Evolutionary conservation across 2,329 filamentous ascomycete genomes (phyloP), one percentile per base, ranked within the genome.

Genomic region (Aschersonia sp.): DNA sequence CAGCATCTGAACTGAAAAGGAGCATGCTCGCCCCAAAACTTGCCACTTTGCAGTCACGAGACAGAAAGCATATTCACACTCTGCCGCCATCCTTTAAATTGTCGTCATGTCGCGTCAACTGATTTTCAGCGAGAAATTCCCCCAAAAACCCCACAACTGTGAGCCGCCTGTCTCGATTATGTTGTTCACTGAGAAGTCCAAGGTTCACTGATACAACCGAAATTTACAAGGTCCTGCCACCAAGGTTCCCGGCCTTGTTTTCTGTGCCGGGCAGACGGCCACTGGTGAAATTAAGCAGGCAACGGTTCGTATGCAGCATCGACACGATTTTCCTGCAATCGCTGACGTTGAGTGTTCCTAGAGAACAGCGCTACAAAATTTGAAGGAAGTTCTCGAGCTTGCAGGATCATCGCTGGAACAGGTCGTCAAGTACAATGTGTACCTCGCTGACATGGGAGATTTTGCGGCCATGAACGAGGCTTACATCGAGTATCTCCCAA

Each of bases 361-460:
- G 52, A 50, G 53, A 11, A 51, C 46, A 2, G 53, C 51, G 5
- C 47, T 55, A 9, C 53, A 55, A 35, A 85, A 85, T 61, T 72
- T 87, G 56, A 69, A 73, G 50, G 78, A 78, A n/a, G 80, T 87
- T 46, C 70, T 87, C 12, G 73, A 78, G 50, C 82, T 78, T 44
- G 79, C 81, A 1, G 81, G 81, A 4, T 79, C 75, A 29, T 70
- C 68, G 33, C 69, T 87, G 31, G 64, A 70, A 46, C 76, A 77
- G 57, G 77, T 85, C 12, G 78, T 86, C 56, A 85, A 85, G 68
- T 78, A 82, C 48, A 77, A 75, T 53, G 78, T 86, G 52, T 87
- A 85, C 68, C 68, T 87, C 42, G 75, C 77, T 46, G 75, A 81
- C 55, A 86, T 86, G 81, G 76, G 75, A 50, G 71, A 86, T 61